phyloP scores from a whole-genome alignment of 139 green algal species.

The Coelastrella sp. region DNA sequence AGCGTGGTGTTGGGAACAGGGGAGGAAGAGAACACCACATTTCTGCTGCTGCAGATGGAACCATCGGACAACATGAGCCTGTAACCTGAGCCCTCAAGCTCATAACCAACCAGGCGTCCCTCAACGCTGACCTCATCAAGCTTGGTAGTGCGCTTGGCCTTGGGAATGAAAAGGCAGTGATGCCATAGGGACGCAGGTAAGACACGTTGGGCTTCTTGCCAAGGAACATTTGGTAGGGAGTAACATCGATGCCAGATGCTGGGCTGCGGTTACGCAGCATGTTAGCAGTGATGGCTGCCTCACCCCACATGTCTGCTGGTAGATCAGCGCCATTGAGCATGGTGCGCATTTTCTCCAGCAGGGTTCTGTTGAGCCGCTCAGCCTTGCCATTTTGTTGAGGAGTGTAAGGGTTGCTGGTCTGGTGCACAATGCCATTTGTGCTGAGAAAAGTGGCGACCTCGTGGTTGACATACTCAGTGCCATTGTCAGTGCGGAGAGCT shows the following conservation, averaged over 20 bases:
- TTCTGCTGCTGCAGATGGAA: neutral
- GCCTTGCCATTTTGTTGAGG: constrained; percentile 48
- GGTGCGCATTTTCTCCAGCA: constrained; percentile 18
- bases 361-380: constrained; percentile 49
- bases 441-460: neutral
- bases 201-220: neutral
- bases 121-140: neutral
- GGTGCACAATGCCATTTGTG: constrained; percentile 13
- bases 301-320: neutral
- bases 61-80: neutral
- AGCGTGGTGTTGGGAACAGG: too few relatives aligned
- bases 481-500: constrained; percentile 39
- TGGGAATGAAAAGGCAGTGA: neutral
- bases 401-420: constrained; percentile 29
- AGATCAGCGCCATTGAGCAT: constrained; percentile 26
- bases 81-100: neutral
- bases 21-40: neutral
- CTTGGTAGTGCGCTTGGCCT: neutral
- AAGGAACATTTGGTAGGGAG: neutral
- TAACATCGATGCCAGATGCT: neutral
- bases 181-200: neutral
- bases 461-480: constrained; percentile 21
- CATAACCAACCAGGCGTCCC: neutral
- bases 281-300: neutral
- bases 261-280: neutral